These are phyloP conservation scores for Panicum miliaceum DNA, from an alignment of 176 grass and related monocot species.

Conservation along the genomic window DNA sequence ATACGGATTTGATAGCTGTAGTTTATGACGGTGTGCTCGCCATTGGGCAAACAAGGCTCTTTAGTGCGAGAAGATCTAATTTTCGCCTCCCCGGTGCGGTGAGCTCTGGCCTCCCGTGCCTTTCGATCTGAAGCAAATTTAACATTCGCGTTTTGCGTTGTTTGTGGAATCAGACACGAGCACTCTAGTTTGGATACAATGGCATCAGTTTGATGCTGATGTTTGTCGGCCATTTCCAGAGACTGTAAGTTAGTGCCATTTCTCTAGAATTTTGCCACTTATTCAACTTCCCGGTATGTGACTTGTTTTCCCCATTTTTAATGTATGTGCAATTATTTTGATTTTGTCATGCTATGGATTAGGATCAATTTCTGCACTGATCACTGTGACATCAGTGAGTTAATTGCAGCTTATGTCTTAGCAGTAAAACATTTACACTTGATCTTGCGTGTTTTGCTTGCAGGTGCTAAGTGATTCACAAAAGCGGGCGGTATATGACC, in stretches of 20 bases:
- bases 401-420: not conserved
- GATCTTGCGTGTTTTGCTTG: slow-evolving; percentile 9
- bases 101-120: not conserved
- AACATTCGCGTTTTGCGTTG: not conserved
- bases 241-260: not conserved
- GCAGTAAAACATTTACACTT: not conserved
- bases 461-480: slow-evolving; percentile 84
- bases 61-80: not conserved
- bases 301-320: not conserved
- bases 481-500: slow-evolving; percentile 75
- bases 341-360: not conserved
- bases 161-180: not conserved
- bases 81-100: not conserved
- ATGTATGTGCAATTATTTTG: not conserved
- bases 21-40: not conserved
- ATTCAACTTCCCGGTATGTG: not conserved
- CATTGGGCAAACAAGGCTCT: not conserved
- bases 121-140: slow-evolving; percentile 5
- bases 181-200: not conserved
- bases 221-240: not conserved
- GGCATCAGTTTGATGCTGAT: not conserved
- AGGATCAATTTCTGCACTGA: not conserved
- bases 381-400: not conserved
- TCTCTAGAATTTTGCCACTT: not conserved
- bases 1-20: not conserved